Conservation (phyloP, 1,284 basidiomycete genomes). For the Omphalotus olearius region DNA sequence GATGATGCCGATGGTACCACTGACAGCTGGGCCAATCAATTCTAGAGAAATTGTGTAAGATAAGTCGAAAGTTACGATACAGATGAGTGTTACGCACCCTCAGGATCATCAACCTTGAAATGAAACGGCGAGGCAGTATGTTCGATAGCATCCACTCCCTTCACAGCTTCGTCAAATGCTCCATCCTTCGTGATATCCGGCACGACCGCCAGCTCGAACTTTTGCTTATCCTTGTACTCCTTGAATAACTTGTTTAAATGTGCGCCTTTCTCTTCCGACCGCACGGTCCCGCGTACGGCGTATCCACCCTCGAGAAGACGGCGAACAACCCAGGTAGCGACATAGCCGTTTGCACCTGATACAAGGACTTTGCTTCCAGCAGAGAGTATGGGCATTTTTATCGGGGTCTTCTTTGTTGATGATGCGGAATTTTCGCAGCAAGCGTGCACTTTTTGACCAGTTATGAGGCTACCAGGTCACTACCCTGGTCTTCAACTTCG, state of each 20-base stretch:
- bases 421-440: too few species aligned
- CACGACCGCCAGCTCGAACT: slow-evolving; percentile 41
- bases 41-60: slow-evolving; percentile 21
- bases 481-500: too few species aligned
- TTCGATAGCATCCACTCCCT: slow-evolving; percentile 57
- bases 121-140: slow-evolving; percentile 54
- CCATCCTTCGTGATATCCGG: slow-evolving; percentile 46
- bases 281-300: slow-evolving; percentile 35
- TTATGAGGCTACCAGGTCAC: too few species aligned
- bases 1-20: slow-evolving; percentile 38
- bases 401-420: too few species aligned
- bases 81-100: slow-evolving; percentile 14
- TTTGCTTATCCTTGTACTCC: slow-evolving; percentile 28
- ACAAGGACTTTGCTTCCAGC: slow-evolving; percentile 31
- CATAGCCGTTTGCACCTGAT: slow-evolving; percentile 35
- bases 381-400: slow-evolving; percentile 23
- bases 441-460: too few species aligned
- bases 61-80: neutral
- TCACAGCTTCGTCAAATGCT: slow-evolving; percentile 70
- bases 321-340: slow-evolving; percentile 33
- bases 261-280: slow-evolving; percentile 32
- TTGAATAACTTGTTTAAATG: slow-evolving; percentile 37
- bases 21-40: slow-evolving; percentile 36
- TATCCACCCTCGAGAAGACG: slow-evolving; percentile 39
- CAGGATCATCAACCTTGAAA: slow-evolving; percentile 26